Evolutionary conservation across 1,139 yeast genomes (phyloP), one percentile per base, ranked within the genome.

Genomic region (Candida mesenterica): DNA sequence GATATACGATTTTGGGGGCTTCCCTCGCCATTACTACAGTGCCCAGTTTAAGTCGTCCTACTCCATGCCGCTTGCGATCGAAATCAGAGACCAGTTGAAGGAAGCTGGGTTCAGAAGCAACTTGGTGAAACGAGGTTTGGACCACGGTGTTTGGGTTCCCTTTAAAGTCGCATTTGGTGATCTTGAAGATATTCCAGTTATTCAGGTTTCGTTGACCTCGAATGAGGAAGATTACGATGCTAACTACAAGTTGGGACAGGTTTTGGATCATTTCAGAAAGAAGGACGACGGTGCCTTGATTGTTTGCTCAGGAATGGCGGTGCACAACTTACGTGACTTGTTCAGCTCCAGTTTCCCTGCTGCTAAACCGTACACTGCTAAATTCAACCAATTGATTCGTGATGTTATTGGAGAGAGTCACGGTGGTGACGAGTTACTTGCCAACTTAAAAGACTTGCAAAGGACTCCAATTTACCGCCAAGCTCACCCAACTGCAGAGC

Each of bases 101-200:
- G 44, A 52, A 3, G 45, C 56, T 9, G 82, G 81, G 0, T 64
- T 83, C 32, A 48, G 62, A 2, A 60, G 79, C 1, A 58, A 60
- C 22, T 45, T 77, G 14, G 61, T 68, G 14, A 53, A 60, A 14
- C 64, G 94, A 38, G 94, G 94, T 4, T 56, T 85, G 15, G 95
- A 85, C 53, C 95, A 85, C 57, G 95, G 95, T 1, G 82, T 72
- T 3, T 85, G 92, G 89, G 88, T 82, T 2, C 90, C 94, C 0
- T 69, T 81, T 39, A 79, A 82, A 49, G 83, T 82, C 17, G 88
- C 87, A 3, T 82, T 84, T 48, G 72, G 79, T 15, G 74, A 74
- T 33, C 61, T 75, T n/a, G 84, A 88, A 1, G 51, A 61, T 9
- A 61, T 64, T 4, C 53, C 67, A 0, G 33, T 53, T 17, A 65